Percentiles rank a stretch among this genome's conserved stretches.
Evolutionary conservation across 208 protist genomes (phyloP).

Genomic region (Crithidia sp.): DNA sequence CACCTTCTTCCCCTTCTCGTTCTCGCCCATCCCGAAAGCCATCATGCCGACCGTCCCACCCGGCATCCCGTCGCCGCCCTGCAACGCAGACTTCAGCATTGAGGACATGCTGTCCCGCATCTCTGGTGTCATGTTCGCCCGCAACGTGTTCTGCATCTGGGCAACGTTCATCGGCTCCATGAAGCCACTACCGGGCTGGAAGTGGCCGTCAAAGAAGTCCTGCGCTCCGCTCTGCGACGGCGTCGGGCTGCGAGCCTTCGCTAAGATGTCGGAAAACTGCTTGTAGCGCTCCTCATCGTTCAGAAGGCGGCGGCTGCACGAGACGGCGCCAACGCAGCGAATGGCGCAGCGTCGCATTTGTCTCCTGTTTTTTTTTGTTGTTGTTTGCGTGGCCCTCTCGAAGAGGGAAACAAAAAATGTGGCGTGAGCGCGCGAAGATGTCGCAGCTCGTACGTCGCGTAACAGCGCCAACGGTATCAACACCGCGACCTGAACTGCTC

Average conservation of each 20-base stretch:
- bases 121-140: slow-evolving; percentile 76
- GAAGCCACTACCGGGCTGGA: slow-evolving; percentile 53
- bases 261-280: slow-evolving; percentile 68
- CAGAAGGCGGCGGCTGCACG: slow-evolving; percentile 1
- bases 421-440: no score
- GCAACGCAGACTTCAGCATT: slow-evolving; percentile 70
- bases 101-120: slow-evolving; percentile 85
- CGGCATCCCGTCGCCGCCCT: slow-evolving; percentile 64
- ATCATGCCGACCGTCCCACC: slow-evolving; percentile 83
- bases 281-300: slow-evolving; percentile 48
- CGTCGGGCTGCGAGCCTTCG: slow-evolving; percentile 36
- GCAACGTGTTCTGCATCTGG: slow-evolving; percentile 77
- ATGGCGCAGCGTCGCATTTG: slow-evolving; percentile 26
- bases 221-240: slow-evolving; percentile 11
- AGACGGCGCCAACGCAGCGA: neutral
- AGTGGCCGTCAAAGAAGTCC: slow-evolving; percentile 83
- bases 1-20: slow-evolving; percentile 92
- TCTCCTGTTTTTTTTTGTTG: neutral
- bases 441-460: no score
- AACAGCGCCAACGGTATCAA: no score
- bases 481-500: no score
- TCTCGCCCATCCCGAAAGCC: slow-evolving; percentile 90
- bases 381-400: neutral
- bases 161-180: slow-evolving; percentile 62
- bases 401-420: neutral